Evolutionary conservation across 2,329 filamentous ascomycete genomes (phyloP).

Genomic region (Cryphonectria naterciae): DNA sequence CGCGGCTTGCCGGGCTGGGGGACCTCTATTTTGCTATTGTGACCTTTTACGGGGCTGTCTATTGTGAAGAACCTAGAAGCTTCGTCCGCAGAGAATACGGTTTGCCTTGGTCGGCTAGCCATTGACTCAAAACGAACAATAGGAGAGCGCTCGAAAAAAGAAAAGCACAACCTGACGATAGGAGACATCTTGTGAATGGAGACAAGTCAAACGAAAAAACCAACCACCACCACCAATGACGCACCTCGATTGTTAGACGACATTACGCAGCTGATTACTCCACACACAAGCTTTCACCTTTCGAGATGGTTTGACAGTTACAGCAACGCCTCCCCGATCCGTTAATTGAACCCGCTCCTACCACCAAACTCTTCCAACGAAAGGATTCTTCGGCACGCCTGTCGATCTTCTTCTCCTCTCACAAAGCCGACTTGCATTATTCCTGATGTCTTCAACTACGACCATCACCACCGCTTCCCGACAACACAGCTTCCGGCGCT

Average conservation of each 20-base stretch:
- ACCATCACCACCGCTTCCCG: constrained; percentile 20
- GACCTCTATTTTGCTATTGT: constrained; percentile 1
- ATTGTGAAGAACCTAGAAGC: constrained; percentile 15
- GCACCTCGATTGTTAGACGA: constrained; percentile 17
- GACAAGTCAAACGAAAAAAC: neutral
- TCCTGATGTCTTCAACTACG: constrained; percentile 27
- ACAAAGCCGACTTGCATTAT: constrained; percentile 3
- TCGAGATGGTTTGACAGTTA: constrained; percentile 9
- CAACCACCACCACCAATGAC: constrained; percentile 11
- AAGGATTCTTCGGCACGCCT: neutral
- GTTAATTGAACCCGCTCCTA: neutral
- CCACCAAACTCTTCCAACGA: neutral
- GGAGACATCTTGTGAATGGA: constrained; percentile 1
- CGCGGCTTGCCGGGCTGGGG: constrained; percentile 1
- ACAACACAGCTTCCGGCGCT: constrained; percentile 26
- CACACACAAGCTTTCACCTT: constrained; percentile 3
- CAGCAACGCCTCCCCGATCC: neutral
- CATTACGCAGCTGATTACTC: constrained; percentile 12
- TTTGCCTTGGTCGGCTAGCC: constrained; percentile 19
- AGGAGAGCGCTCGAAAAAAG: constrained; percentile 1
- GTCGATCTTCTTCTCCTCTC: neutral
- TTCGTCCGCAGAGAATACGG: constrained; percentile 9
- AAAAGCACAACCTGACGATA: neutral
- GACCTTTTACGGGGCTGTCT: constrained; percentile 1
- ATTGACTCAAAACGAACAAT: constrained; percentile 28